phyloP scores from a whole-genome alignment of 805 yeast genomes.

The Lachancea lanzarotensis region DNA sequence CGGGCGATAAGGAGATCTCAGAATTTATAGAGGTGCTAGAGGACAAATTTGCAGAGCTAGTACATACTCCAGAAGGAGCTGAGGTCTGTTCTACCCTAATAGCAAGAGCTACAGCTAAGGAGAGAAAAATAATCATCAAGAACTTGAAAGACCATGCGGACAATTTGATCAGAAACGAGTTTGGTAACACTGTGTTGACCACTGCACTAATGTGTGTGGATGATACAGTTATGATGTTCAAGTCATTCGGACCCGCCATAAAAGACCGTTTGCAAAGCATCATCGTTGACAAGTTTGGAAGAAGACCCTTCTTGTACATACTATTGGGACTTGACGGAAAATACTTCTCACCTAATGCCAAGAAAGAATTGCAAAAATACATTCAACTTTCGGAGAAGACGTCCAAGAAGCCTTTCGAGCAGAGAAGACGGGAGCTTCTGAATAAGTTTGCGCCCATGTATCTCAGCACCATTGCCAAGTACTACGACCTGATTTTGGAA shows the following conservation, averaged over 20 bases:
- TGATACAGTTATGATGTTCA: constrained; percentile 79
- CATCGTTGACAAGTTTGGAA: constrained; percentile 64
- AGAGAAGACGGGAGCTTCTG: constrained; percentile 65
- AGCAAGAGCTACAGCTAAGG: constrained; percentile 84
- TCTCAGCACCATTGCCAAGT: constrained; percentile 46
- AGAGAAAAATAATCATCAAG: constrained; percentile 73
- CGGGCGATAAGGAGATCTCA: constrained; percentile 57
- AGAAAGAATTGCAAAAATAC: constrained; percentile 54
- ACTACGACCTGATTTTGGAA: constrained; percentile 47
- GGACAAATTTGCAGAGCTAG: constrained; percentile 90
- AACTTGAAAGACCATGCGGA: constrained; percentile 69
- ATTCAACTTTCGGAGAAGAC: constrained; percentile 58
- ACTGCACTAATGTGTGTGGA: constrained; percentile 81
- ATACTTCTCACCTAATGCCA: constrained; percentile 68
- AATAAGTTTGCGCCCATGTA: constrained; percentile 60
- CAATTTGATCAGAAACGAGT: constrained; percentile 73
- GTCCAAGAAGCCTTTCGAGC: constrained; percentile 77
- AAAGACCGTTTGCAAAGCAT: constrained; percentile 53
- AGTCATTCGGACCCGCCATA: constrained; percentile 48
- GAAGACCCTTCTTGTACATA: constrained; percentile 83
- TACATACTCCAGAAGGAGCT: constrained; percentile 91
- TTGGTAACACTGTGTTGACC: constrained; percentile 75
- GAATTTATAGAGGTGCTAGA: constrained; percentile 76
- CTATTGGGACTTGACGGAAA: constrained; percentile 73
- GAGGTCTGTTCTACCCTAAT: constrained; percentile 81